Evolutionary conservation across 2,329 filamentous ascomycete species (phyloP), one percentile per base, ranked within the genome.

Genomic region (Tolypocladium nubicola): DNA sequence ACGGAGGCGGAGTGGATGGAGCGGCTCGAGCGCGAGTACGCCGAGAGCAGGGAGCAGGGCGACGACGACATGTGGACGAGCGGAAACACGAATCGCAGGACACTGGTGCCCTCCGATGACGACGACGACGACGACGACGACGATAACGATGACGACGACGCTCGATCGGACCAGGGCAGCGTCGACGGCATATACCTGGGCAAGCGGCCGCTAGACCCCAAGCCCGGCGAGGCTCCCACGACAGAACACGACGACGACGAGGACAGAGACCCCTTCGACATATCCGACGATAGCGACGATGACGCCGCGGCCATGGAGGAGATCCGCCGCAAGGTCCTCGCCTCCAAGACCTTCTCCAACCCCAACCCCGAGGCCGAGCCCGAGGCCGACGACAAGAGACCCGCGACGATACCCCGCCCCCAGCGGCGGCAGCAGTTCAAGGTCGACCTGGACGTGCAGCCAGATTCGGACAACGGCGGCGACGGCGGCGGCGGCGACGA

Each of bases 1-100:
- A 84, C 89, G 0, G 89, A 99, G 72, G 85, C 88, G 64, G 86
- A 85, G 57, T 99, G 94, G 93, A 81, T 99, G 72, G 86, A 85
- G 56, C 87, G 92, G 74, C 81, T 99, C 61, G 93, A 99, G 74
- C 83, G 84, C 63, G 94, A 97, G 70, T 97, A 96, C 67, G 78
- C 84, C 16, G 88, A 94, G 58, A 95, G 84, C 66, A 81, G 92
- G 60, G 84, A 84, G 56, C 82, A 84, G 43, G 84, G 83, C 37
- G 80, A 79, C 21, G 83, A 86, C 56, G 90, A 96, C 73, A 85
- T 90, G 58, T 97, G 93, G 94, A 88, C 85, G n/a, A 86, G 84
- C 13, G 93, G 93, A 8, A 97, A 97, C 66, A 84, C 87, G 64
- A 97, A 97, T 67, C 80, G 88, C 60, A 75, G 81, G 38, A 68